Evolutionary conservation across 2,329 filamentous ascomycete species (phyloP), one percentile per base, ranked within the genome.

Genomic region (Botrytis fragariae): DNA sequence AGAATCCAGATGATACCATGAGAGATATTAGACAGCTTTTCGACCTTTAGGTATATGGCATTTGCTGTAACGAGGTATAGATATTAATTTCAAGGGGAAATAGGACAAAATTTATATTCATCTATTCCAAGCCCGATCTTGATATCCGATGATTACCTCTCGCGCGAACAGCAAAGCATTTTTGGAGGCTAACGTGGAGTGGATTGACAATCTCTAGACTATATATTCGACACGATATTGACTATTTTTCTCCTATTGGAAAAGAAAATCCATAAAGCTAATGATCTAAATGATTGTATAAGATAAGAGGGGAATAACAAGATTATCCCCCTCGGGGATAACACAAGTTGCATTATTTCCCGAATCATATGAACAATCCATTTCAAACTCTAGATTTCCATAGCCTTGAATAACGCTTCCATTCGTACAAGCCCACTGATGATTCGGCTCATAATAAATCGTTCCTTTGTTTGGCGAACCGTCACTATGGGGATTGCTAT

Each of bases 21-120:
- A 88, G 84, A 78, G 87, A 93, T 82, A 81, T 99, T 79, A 95
- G 91, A 87, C 90, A 96, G 86, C 78, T 96, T 69, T 97, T 98
- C 81, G 85, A 88, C 75, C 83, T 94, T 74, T 92, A 79, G 81
- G 64, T 76, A 29, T 51, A 42, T 57, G 48, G 25, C 14, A 39
- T 37, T n/a, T n/a, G 45, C 45, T 29, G 22, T 14, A 25, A 42
- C 39, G 10, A 57, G 45, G n/a, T 14, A 68, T 57, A 57, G 37
- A 67, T 29, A 42, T 68, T 68, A 68, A 68, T 68, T 57, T 3
- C 20, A 54, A 37, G 45, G 64, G 9, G 25, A 39, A 22, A 68
- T 54, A 54, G 35, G 64, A n/a, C 18, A 25, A 39, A 20, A 7
- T 29, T 32, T 20, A 32, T 32, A 57, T 68, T 68, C 16, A 35